These are phyloP conservation scores for Kazachstania bromeliacearum DNA, from an alignment of 805 yeast genomes.

Conservation along the genomic window DNA sequence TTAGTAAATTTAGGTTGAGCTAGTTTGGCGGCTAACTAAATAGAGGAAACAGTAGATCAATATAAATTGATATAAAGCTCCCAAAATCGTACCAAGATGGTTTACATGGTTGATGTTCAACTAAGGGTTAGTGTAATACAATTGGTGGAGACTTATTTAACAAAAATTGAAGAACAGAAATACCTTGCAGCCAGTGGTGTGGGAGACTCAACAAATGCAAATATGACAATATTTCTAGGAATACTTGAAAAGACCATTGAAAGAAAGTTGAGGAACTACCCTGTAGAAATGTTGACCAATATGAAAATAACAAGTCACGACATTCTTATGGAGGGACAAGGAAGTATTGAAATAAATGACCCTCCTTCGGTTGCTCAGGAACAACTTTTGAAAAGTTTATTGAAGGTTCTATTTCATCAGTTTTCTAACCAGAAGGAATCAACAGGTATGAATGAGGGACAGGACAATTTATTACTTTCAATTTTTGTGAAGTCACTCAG, in stretches of 20 bases:
- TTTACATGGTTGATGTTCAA: slow-evolving; percentile 13
- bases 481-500: slow-evolving; percentile 18
- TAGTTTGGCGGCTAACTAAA: neutral
- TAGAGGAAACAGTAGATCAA: neutral
- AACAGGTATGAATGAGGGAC: slow-evolving; percentile 14
- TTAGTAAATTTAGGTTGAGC: neutral
- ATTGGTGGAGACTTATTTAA: slow-evolving; percentile 7
- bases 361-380: slow-evolving; percentile 21
- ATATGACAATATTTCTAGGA: neutral
- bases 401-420: slow-evolving; percentile 21
- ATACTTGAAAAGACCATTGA: slow-evolving; percentile 2
- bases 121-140: slow-evolving; percentile 10
- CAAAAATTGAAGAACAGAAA: slow-evolving; percentile 2
- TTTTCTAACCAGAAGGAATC: neutral
- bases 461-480: slow-evolving; percentile 19
- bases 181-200: no score
- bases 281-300: neutral
- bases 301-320: slow-evolving; percentile 3
- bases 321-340: slow-evolving; percentile 19
- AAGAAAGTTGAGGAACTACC: slow-evolving; percentile 4
- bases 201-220: slow-evolving; percentile 1
- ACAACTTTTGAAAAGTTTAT: slow-evolving; percentile 17
- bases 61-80: neutral
- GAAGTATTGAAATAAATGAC: slow-evolving; percentile 18
- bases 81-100: slow-evolving; percentile 6